Evolutionary conservation across 2,329 filamentous ascomycete species (phyloP).

Genomic region (Aspergillus flavus): DNA sequence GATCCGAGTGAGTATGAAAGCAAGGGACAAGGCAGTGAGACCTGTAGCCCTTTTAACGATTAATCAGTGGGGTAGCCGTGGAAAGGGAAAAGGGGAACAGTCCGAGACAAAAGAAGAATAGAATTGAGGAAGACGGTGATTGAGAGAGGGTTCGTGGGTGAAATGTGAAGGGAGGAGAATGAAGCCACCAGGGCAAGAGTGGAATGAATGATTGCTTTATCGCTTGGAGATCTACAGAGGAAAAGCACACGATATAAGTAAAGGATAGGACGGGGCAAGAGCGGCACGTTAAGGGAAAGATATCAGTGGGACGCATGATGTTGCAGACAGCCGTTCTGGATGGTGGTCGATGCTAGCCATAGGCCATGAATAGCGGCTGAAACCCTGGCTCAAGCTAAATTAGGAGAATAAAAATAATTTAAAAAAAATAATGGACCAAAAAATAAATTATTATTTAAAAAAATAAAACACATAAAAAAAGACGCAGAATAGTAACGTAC

Average conservation of each 20-base stretch:
- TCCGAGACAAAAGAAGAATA: constrained; percentile 21
- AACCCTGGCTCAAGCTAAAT: constrained; percentile 17
- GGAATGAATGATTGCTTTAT: constrained; percentile 11
- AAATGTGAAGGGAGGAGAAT: not conserved
- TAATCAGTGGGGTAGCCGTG: not conserved
- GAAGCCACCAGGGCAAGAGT: constrained; percentile 2
- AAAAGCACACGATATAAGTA: constrained; percentile 4
- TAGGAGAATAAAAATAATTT: not conserved
- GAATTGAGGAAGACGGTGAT: constrained; percentile 3
- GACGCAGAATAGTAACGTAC: not conserved
- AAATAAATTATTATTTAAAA: not conserved
- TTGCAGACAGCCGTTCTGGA: constrained; percentile 24
- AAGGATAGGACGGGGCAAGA: constrained; percentile 15
- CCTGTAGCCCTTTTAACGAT: not conserved
- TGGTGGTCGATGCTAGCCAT: constrained; percentile 11
- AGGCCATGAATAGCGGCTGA: constrained; percentile 24
- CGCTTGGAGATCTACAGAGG: not conserved
- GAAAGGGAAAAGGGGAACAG: not conserved
- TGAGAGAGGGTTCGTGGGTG: not conserved
- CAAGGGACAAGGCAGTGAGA: not conserved
- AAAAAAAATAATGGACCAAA: not conserved
- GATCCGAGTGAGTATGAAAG: not conserved
- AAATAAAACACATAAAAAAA: not conserved
- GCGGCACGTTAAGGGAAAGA: constrained; percentile 20
- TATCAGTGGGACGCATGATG: constrained; percentile 17